Base-by-base conservation (phyloP, 176 grass and related monocot species). In the Urochloa ruziziensis region DNA sequence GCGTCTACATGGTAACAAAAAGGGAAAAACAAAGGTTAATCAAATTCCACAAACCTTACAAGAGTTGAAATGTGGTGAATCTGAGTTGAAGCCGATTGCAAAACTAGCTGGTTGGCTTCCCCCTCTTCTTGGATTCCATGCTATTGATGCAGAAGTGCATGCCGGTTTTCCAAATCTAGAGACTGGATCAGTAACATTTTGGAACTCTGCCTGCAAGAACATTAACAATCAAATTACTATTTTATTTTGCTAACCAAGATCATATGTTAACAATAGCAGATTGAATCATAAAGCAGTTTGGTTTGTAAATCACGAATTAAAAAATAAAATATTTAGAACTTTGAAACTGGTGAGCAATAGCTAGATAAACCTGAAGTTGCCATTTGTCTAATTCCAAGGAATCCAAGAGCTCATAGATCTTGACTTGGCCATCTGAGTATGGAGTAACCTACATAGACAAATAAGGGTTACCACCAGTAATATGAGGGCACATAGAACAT, bases 341-440 rank as follows among this genome's bases (percentile, higher is more conserved):
- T 62, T 24, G 59, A 83, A 19, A 77, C 75, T 67, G 71, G 25
- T 56, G 46, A 86, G 46, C 21, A 62, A 23, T 60, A 86, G 23
- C 21, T 47, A 74, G 69, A 90, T 63, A 61, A 91, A 99, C 93
- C 96, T 99, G 96, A 90, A 99, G 96, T 76, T 96, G 96, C 96
- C 93, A 99, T 61, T 90, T 99, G 80, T 94, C 86, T 83, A 99
- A 81, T 90, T 96, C 93, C 88, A 99, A 89, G 11, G 84, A 77
- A 84, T 99, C 89, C 80, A 90, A 83, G 43, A 96, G 88, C 81
- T 99, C 96, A 17, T 87, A 94, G 21, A 96, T 84, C 83, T 96
- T 98, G n/a, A 96, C 91, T 89, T 92, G 89, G 69, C 96, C 91
- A 92, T 98, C 87, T 82, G 96, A 94, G 87, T 92, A 92, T 59